Evolutionary conservation across 2,329 filamentous ascomycete genomes (phyloP), one percentile per base, ranked within the genome.

Genomic region (Fusarium annulatum): DNA sequence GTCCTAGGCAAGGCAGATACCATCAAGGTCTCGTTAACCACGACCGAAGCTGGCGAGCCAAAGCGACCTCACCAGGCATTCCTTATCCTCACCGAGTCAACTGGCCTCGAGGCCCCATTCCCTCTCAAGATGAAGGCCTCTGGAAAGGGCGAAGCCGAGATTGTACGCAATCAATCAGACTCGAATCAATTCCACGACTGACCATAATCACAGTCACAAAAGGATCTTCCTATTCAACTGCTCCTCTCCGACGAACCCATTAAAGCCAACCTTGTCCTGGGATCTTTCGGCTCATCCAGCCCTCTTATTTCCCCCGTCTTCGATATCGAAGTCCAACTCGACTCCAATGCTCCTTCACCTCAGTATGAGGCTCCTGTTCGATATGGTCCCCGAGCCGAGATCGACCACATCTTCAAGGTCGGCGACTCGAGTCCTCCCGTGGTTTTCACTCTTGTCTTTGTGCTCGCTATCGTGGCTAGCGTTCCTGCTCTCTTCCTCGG

Each of bases 11-110:
- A 87, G 61, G 82, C 89, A 61, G 95, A 97, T 80, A 90, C 91
- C 46, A 86, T 98, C 79, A 97, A 96, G 86, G 85, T 99, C 75
- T 84, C 91, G 75, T 85, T 99, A 78, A 97, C 94, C 39, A 89
- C 94, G 14, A 92, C 93, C 81, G 94, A 97, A 79, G 91, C 89
- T 80, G 91, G 91, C 83, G 92, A 91, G 77, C 88, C 90, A 52
- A 96, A 95, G 87, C 91, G 93, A 74, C 94, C 96, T 77, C 96
- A 99, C 84, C 96, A 99, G 84, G 95, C 95, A 10, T 98, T 98
- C 86, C 87, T 99, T 61, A 88, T 96, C 21, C 84, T 99, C 65
- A 91, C 90, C 77, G 95, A 98, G 77, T 85, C 87, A 18, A 92
- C 91, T 16, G 94, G 94, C 41, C 86, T 99, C 52, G 95, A 98